phyloP scores from a whole-genome alignment of 1,284 basidiomycete species.

The Singerocomus inundabilis region DNA sequence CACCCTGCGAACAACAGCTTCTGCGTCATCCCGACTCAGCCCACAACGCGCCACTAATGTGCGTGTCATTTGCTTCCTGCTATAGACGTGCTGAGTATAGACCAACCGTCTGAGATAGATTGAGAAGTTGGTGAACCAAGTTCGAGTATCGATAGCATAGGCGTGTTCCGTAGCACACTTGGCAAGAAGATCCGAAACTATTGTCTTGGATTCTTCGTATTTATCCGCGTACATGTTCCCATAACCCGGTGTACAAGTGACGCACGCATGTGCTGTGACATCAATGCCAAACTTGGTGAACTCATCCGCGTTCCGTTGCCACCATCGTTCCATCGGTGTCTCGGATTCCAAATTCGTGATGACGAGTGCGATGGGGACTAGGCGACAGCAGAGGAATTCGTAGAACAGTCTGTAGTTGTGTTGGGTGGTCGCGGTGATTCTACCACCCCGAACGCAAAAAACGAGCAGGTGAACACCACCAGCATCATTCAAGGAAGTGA shows the following conservation, averaged over 20 bases:
- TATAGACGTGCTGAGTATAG: constrained; percentile 20
- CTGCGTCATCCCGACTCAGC: constrained; percentile 27
- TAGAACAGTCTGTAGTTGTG: constrained; percentile 34
- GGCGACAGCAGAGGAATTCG: constrained; percentile 29
- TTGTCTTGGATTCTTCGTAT: constrained; percentile 30
- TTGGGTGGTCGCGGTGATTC: constrained; percentile 31
- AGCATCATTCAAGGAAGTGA: constrained; percentile 20
- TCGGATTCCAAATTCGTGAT: constrained; percentile 32
- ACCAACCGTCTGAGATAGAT: constrained; percentile 28
- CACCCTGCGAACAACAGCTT: constrained; percentile 18
- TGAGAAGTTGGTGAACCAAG: constrained; percentile 26
- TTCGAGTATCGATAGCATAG: constrained; percentile 24
- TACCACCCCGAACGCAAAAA: constrained; percentile 34
- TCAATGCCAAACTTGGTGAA: constrained; percentile 29
- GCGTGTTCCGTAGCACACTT: constrained; percentile 22
- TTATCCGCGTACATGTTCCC: constrained; percentile 29
- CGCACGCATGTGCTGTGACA: constrained; percentile 26
- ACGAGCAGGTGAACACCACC: constrained; percentile 33
- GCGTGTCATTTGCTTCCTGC: constrained; percentile 27
- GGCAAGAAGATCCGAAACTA: constrained; percentile 26
- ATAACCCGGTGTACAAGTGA: constrained; percentile 29
- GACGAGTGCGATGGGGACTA: constrained; percentile 32
- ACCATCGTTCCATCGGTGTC: constrained; percentile 32
- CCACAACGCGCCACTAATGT: constrained; percentile 28
- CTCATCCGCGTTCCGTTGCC: constrained; percentile 26